A percentile compares a stretch with the other conserved stretches of the same genome.
Evolutionary conservation across 1,284 basidiomycete genomes (phyloP).

Genomic region (Irpex sp.): DNA sequence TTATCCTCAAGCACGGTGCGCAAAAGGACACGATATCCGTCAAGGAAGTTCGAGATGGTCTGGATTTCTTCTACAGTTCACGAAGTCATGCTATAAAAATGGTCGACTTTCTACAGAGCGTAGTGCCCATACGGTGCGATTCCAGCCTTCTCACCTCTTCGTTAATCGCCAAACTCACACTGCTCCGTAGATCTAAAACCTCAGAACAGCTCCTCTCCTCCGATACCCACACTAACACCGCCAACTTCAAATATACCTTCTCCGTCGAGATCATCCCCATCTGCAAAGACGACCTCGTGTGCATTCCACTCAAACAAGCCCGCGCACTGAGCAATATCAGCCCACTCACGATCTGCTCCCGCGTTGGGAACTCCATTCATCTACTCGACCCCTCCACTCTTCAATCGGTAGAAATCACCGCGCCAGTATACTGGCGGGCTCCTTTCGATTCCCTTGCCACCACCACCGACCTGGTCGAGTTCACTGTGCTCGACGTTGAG

Average conservation of each 20-base stretch:
- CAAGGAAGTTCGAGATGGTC: constrained; percentile 89
- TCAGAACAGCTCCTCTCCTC: constrained; percentile 92
- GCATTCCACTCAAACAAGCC: constrained; percentile 80
- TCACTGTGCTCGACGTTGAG: constrained; percentile 93
- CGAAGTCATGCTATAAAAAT: constrained; percentile 93
- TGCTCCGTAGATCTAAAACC: constrained; percentile 63
- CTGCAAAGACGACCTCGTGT: constrained; percentile 97
- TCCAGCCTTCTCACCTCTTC: not conserved
- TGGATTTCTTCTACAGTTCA: constrained; percentile 95
- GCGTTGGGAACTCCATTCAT: constrained; percentile 89
- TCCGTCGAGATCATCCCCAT: constrained; percentile 96
- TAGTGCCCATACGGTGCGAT: constrained; percentile 81
- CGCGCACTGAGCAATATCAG: constrained; percentile 83
- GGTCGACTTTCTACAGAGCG: constrained; percentile 89
- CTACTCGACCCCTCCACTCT: constrained; percentile 88
- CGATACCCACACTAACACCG: constrained; percentile 89
- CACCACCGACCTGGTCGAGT: constrained; percentile 87
- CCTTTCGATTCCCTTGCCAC: constrained; percentile 84
- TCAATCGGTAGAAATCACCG: constrained; percentile 75
- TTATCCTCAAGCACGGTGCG: constrained; percentile 94
- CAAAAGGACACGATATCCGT: constrained; percentile 96
- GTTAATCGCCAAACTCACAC: not conserved
- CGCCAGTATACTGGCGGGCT: constrained; percentile 86
- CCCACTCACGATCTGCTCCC: constrained; percentile 82
- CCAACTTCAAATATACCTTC: constrained; percentile 98